Evolutionary conservation across 163 green algal species (phyloP), one percentile per base, ranked within the genome.

Genomic region (Trebouxia gelatinosa): DNA sequence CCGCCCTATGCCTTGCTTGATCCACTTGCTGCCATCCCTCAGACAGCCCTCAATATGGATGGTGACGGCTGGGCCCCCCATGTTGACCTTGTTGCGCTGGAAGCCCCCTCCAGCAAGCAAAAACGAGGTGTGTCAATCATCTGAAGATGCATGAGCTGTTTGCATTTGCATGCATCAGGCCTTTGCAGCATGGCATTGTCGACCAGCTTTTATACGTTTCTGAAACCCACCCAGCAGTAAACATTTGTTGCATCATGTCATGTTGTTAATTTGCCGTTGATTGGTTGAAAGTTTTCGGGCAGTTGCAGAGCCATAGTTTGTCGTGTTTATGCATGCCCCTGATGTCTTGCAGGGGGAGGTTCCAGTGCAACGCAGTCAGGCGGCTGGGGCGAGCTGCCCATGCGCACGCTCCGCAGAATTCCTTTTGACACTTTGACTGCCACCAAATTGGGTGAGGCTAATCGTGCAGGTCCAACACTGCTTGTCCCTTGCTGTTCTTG

Each of bases 1-100:
- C 68, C 68, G 6, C 68, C 68, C n/a, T 76, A 46, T 76, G 68
- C 68, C 9, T n/a, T 76, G 68, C 23, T 72, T 0, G 64, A 72
- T 23, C 64, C 64, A n/a, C 35, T 37, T 34, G 35, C 35, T 7
- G 23, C 35, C 0, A 62, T 13, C 21, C 13, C 19, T 29, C 39
- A 43, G 13, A 76, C 29, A 29, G 68, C 68, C 19, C 29, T 76
- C 23, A 62, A 46, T 39, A 3, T 39, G 31, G 29, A 46, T 48
- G 68, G 68, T 31, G 68, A 76, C 43, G 68, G 68, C 28, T 76
- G 68, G 68, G 31, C 28, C 21, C 68, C 68, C 43, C 43, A 40
- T 29, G 29, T 76, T 39, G 40, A 76, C 28, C 11, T 76, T 62
- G 68, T 76, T 28, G 40, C 32, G n/a, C 39, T 76, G 28, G 68